Evolutionary conservation across 2,329 filamentous ascomycete species (phyloP).

Genomic region (Catunica adiposa): DNA sequence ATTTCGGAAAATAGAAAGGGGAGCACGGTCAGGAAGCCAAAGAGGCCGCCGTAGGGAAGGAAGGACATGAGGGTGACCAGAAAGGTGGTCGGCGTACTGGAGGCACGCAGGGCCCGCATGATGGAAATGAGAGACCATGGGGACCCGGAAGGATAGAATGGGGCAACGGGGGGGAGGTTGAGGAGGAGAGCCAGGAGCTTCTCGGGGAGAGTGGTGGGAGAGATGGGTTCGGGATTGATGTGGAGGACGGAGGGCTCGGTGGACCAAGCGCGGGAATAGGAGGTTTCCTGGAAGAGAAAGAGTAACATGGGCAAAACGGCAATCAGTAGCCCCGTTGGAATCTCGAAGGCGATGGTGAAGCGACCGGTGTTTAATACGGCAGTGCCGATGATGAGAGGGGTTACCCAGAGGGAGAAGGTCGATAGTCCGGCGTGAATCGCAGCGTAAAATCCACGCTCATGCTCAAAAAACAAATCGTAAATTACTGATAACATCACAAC

Average conservation of each 20-base stretch:
- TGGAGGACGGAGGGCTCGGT: conserved; percentile 3
- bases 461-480: conserved; percentile 41
- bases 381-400: conserved; percentile 36
- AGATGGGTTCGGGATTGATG: conserved; percentile 3
- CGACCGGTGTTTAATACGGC: conserved; percentile 26
- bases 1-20: conserved; percentile 29
- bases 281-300: conserved; percentile 35
- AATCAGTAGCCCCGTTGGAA: conserved; percentile 33
- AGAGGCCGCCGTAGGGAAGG: conserved; percentile 30
- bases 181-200: background rate
- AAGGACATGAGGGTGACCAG: conserved; percentile 30
- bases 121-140: conserved; percentile 19
- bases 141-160: conserved; percentile 22
- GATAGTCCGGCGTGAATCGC: conserved; percentile 30
- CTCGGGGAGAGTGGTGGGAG: conserved; percentile 16
- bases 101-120: conserved; percentile 31
- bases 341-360: conserved; percentile 33
- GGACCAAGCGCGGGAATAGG: conserved; percentile 28
- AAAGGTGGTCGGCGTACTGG: conserved; percentile 32
- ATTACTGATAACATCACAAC: conserved; percentile 35
- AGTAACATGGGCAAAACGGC: conserved; percentile 31
- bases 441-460: conserved; percentile 32
- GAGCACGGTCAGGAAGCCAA: conserved; percentile 30
- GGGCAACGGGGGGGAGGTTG: conserved; percentile 17
- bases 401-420: conserved; percentile 34